Evolutionary conservation across 208 protist species (phyloP), one percentile per base, ranked within the genome.

Genomic region (Trypanosoma caninum): DNA sequence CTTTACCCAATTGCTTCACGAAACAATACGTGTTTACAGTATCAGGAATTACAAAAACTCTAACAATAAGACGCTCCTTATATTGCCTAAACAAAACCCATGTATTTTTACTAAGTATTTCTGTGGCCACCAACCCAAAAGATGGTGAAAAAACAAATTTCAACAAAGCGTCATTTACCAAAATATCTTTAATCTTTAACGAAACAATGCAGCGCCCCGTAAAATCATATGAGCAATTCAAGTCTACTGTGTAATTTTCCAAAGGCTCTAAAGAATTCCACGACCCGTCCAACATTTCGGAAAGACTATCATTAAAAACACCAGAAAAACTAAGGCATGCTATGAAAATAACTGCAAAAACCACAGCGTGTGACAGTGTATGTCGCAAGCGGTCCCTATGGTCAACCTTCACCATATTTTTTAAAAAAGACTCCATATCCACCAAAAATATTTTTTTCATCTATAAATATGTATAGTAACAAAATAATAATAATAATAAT

Each of bases 301-400:
- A 25, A 25, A 69, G 16, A 47, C 53, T 28, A 44, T 27, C 11
- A 41, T 40, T 18, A 28, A 37, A 69, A 41, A 0, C n/a, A 34
- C 35, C 50, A 37, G 20, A 50, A 47, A 62, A 46, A 61, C 63
- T 69, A 59, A 69, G n/a, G 47, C 18, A 69, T 10, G 46, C 44
- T 50, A 69, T 41, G 27, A 13, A 69, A 20, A 56, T 23, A 14
- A 69, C 63, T 18, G 41, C 14, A 4, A 56, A 0, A 48, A 62
- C 13, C 40, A 37, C 63, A 46, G 2, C 25, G 56, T 50, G 57
- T 27, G 45, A 46, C n/a, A 69, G 7, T 14, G 44, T 10, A 48
- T 35, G 13, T 38, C 18, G 2, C 27, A 31, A 51, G 7, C 28
- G 31, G 30, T 38, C 8, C 28, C 11, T 60, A 18, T 30, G 25